Conservation (phyloP, 1,139 yeast species). For the Nakaseomyces kungkrabaensis region DNA sequence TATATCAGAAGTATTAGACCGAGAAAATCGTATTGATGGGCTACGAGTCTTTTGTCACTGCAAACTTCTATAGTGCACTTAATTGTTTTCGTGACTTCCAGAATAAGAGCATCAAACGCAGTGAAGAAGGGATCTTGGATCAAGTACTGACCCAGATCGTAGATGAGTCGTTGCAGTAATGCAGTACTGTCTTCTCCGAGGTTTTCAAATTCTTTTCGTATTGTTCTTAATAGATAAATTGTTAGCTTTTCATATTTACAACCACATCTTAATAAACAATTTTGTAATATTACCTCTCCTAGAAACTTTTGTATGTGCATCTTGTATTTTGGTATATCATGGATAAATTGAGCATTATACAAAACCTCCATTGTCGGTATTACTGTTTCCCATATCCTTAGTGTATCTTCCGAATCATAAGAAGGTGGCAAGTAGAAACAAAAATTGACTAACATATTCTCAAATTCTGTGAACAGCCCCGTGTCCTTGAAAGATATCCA, state of each 20-base stretch:
- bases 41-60: constrained; percentile 16
- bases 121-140: constrained; percentile 24
- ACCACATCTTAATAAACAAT: constrained; percentile 21
- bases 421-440: constrained; percentile 25
- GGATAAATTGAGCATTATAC: constrained; percentile 12
- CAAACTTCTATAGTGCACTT: constrained; percentile 7
- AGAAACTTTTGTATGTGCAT: constrained; percentile 12
- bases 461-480: constrained; percentile 21
- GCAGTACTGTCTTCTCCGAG: not conserved
- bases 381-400: constrained; percentile 14
- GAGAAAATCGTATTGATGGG: constrained; percentile 22
- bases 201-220: not conserved
- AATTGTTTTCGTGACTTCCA: constrained; percentile 11
- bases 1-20: constrained; percentile 15
- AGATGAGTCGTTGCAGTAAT: constrained; percentile 20
- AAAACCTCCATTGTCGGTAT: constrained; percentile 19
- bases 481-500: constrained; percentile 20
- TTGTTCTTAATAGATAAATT: constrained; percentile 8
- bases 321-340: constrained; percentile 6
- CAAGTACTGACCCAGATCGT: constrained; percentile 22
- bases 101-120: constrained; percentile 11
- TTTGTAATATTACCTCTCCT: constrained; percentile 20
- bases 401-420: constrained; percentile 12
- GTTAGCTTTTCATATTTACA: constrained; percentile 17
- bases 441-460: constrained; percentile 20